Evolutionary conservation across 2,329 filamentous ascomycete species (phyloP).

Genomic region (Ilyonectria mors-panacis): DNA sequence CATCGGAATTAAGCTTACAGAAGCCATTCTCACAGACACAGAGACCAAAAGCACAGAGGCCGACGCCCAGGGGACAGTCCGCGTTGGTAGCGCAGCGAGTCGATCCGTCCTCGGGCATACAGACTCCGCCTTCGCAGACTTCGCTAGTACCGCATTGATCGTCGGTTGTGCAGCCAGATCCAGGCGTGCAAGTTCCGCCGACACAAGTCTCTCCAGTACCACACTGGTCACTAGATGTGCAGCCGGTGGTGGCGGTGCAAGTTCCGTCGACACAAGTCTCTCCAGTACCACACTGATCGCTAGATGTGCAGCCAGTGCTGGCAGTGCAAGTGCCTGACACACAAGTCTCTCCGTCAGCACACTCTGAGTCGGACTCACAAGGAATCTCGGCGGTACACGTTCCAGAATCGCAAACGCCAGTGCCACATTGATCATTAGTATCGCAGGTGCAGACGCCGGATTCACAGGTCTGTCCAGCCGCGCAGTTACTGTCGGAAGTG

Average conservation of each 20-base stretch:
- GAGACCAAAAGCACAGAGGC: constrained; percentile 14
- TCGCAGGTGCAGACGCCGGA: too few relatives aligned
- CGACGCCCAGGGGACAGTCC: constrained; percentile 11
- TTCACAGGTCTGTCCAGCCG: background rate
- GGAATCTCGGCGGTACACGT: background rate
- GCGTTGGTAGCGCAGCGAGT: constrained; percentile 12
- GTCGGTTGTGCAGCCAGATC: constrained; percentile 3
- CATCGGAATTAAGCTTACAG: background rate
- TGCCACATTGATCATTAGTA: background rate
- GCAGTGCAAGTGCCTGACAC: constrained; percentile 2
- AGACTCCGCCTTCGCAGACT: constrained; percentile 16
- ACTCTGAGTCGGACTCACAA: constrained; percentile 5
- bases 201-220: background rate
- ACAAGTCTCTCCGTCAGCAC: constrained; percentile 12
- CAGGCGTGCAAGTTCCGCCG: background rate
- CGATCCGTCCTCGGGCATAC: background rate
- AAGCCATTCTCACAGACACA: constrained; percentile 10
- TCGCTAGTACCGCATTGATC: background rate
- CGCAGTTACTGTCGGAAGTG: background rate
- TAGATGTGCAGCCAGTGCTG: background rate
- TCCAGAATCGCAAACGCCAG: background rate
- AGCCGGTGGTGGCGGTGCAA: background rate
- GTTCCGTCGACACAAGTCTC: background rate
- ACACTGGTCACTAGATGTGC: constrained; percentile 5
- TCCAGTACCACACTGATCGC: background rate